Percentiles rank a stretch among this genome's conserved stretches.
These are phyloP conservation scores for Aphanomyces cochlioides DNA, from an alignment of 352 stramenopile genomes.

Conservation along the genomic window DNA sequence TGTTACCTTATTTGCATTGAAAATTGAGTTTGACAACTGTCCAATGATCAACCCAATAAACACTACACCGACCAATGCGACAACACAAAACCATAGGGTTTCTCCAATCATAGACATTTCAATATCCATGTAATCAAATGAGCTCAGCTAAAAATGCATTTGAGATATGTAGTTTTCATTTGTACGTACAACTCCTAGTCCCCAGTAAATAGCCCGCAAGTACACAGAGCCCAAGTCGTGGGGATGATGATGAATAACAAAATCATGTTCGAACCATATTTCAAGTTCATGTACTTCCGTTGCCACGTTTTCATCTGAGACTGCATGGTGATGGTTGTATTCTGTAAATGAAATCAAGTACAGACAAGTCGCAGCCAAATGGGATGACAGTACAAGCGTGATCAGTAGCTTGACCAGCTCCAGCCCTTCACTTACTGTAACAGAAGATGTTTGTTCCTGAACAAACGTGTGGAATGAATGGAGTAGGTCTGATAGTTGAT, in stretches of 20 bases:
- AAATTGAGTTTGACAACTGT: constrained; percentile 36
- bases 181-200: constrained; percentile 32
- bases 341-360: constrained; percentile 19
- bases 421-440: background rate
- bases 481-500: constrained; percentile 35
- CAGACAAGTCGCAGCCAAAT: constrained; percentile 10
- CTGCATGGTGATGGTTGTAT: background rate
- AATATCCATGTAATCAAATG: constrained; percentile 44
- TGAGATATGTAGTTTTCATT: background rate
- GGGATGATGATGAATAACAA: constrained; percentile 61
- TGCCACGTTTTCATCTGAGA: background rate
- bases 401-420: constrained; percentile 20
- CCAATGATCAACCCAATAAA: constrained; percentile 41
- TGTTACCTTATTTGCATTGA: constrained; percentile 28
- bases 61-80: constrained; percentile 37
- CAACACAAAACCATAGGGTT: constrained; percentile 38
- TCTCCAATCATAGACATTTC: constrained; percentile 36
- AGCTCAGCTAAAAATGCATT: constrained; percentile 32
- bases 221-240: constrained; percentile 33
- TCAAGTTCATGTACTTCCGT: background rate
- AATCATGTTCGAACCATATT: constrained; percentile 63
- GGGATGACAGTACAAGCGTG: background rate
- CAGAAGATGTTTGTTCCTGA: constrained; percentile 10
- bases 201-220: constrained; percentile 41
- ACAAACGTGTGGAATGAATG: constrained; percentile 35